A percentile compares a stretch with the other conserved stretches of the same genome.
phyloP scores from a whole-genome alignment of 1,284 basidiomycete species.

The Phylloporus sp. region DNA sequence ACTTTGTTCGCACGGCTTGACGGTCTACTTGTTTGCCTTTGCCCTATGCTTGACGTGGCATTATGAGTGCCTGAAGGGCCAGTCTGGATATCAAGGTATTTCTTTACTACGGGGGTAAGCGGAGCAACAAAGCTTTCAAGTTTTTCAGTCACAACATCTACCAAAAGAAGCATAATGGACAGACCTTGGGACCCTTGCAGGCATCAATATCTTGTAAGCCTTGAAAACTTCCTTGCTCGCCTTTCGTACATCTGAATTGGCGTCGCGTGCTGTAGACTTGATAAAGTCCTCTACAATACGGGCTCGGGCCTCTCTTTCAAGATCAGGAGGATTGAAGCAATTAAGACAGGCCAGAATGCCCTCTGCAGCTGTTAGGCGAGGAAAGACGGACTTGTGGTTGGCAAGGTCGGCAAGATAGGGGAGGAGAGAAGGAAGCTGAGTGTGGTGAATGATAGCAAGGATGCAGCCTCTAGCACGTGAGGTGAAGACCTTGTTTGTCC shows the following conservation, averaged over 20 bases:
- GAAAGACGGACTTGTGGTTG: constrained; percentile 71
- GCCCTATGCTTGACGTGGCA: constrained; percentile 11
- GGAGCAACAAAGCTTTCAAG: constrained; percentile 71
- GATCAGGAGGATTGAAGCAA: constrained; percentile 76
- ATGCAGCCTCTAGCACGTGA: constrained; percentile 71
- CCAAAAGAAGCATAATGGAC: constrained; percentile 35
- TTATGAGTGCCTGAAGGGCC: constrained; percentile 20
- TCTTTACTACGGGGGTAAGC: constrained; percentile 77
- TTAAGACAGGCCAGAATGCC: constrained; percentile 72
- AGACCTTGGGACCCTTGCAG: constrained; percentile 71
- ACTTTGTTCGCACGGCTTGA: constrained; percentile 32
- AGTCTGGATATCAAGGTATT: constrained; percentile 74
- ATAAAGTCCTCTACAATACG: constrained; percentile 77
- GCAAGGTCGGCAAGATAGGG: constrained; percentile 67
- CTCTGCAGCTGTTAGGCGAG: constrained; percentile 72
- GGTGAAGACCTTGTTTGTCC: constrained; percentile 85
- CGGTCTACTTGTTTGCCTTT: constrained; percentile 35
- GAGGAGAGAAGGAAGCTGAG: constrained; percentile 74
- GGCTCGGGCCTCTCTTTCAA: constrained; percentile 71
- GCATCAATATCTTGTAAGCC: constrained; percentile 76
- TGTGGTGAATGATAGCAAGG: constrained; percentile 68
- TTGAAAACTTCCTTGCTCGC: constrained; percentile 76
- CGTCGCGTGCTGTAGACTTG: constrained; percentile 71
- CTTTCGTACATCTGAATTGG: constrained; percentile 80
- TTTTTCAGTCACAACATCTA: constrained; percentile 11